Base-by-base conservation (phyloP, 1,284 basidiomycete genomes). In the Irpex lacteus region DNA sequence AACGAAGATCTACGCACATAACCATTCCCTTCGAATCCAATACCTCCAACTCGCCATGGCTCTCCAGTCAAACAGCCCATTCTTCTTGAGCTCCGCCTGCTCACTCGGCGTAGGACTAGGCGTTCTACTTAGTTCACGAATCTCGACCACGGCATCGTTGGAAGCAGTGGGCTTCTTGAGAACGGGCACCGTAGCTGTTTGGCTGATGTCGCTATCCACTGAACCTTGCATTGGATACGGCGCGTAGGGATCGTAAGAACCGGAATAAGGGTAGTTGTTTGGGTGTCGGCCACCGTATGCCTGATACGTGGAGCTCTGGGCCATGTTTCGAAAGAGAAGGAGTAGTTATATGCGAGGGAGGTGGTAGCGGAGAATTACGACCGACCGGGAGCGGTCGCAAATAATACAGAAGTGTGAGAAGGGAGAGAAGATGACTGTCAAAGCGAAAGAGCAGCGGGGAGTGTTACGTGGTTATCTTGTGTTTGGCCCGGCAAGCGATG, bases 1-100 rank as follows among this genome's bases (percentile, higher is more conserved):
- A 15, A 18, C 54, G 32, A 32, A 44, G 49, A 18, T 2, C 44
- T 5, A 81, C 82, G 75, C 70, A 85, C 83, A 80, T 63, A 77
- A 64, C 82, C 82, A 84, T 65, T 83, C 80, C 66, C 73, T 77
- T 63, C 83, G 72, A 19, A 85, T 66, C 84, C 84, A 85, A 68
- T 78, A 85, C 44, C 77, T 74, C 81, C 80, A 81, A 13, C 69
- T 73, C 63, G 64, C 63, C 66, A 83, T 72, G 55, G 76, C 76
- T 60, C 78, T 73, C 79, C 79, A 84, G 70, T 84, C 77, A 62
- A 85, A 70, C 60, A 83, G 61, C 11, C 79, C 74, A 32, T 71
- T 69, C 63, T 75, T 75, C 26, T 69, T 65, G 61, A 80, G 74
- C 69, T 74, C 74, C 56, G 69, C 74, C 1, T 66, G 68, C 69